Base-by-base conservation (phyloP, 176 grass and related monocot genomes). In the Themeda triandra region DNA sequence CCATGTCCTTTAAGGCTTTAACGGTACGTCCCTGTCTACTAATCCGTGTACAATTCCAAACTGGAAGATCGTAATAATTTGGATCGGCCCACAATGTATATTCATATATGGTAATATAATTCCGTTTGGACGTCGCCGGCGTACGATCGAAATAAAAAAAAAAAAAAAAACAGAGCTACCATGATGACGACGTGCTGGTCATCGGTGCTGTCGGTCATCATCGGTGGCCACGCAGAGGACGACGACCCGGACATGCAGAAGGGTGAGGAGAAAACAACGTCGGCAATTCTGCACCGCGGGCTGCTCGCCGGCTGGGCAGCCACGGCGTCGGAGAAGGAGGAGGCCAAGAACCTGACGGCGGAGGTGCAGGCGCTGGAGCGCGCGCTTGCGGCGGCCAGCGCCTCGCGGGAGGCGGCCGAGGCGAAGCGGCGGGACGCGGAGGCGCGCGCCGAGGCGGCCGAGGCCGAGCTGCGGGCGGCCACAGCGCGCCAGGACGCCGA, bases 291-390 rank as follows among this genome's bases (percentile, higher is more conserved):
- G 69, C 77, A 73, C 23, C 69, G 62, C 0, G 27, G 77, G 42
- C 54, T 82, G 36, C 45, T 83, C 10, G 46, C 14, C 23, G 30
- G n/a, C 29, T 65, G 41, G 80, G 31, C 25, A 28, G 66, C 71
- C 1, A 53, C 81, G 4, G 75, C 46, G 19, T 53, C 63, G 42
- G 86, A 59, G 27, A 39, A 33, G 53, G 35, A 82, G 71, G 37
- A 58, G 56, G 21, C 46, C 23, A 19, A 24, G 58, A 80, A 54
- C 10, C 79, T 84, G 67, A 62, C 41, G 77, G 73, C 64, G 82
- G 64, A 77, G 77, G 89, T 87, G 65, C 56, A 29, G 11, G 78
- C 63, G 71, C 83, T 84, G 82, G 45, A 76, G 82, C 21, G 23
- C 53, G 71, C 53, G 63, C 13, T 89, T 78, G 83, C 53, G 39